phyloP scores from a whole-genome alignment of 495 filamentous ascomycete species.

The Penicillium flavigenum region DNA sequence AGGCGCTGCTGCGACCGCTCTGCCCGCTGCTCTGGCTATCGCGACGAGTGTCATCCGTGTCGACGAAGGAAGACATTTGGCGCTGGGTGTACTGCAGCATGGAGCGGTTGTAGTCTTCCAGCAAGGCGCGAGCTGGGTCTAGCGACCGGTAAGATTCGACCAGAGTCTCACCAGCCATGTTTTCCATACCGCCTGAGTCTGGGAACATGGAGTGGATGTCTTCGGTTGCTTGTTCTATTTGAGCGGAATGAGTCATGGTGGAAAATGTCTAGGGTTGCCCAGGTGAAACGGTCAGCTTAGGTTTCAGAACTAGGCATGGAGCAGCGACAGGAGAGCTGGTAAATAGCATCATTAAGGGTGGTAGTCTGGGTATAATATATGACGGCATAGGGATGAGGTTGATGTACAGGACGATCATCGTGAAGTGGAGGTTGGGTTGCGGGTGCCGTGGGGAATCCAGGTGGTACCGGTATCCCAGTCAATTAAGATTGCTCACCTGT shows the following conservation, averaged over 20 bases:
- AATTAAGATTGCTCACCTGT: constrained; percentile 2
- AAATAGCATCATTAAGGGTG: not conserved
- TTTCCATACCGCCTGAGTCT: constrained; percentile 19
- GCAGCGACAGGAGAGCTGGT: not conserved
- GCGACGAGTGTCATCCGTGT: constrained; percentile 27
- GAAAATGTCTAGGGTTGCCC: constrained; percentile 13
- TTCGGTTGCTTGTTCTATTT: constrained; percentile 24
- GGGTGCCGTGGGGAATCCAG: not conserved
- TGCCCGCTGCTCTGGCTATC: constrained; percentile 34
- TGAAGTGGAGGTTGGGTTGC: too few relatives aligned
- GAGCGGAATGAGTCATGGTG: constrained; percentile 28
- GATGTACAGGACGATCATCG: not conserved
- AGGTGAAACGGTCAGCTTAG: not conserved
- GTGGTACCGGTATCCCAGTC: not conserved
- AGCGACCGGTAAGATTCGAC: constrained; percentile 25
- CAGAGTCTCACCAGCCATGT: constrained; percentile 20
- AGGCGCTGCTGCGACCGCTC: constrained; percentile 33
- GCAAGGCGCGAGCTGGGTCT: constrained; percentile 30
- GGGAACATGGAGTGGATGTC: constrained; percentile 25
- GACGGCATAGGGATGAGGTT: not conserved
- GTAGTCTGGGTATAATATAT: not conserved
- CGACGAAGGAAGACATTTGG: constrained; percentile 43
- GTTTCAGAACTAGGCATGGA: not conserved
- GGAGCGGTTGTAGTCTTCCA: constrained; percentile 48
- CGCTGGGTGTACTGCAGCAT: constrained; percentile 50